Base-by-base conservation (phyloP, 108 stramenopile genomes). In the Cyclostephanos invisitatus region DNA sequence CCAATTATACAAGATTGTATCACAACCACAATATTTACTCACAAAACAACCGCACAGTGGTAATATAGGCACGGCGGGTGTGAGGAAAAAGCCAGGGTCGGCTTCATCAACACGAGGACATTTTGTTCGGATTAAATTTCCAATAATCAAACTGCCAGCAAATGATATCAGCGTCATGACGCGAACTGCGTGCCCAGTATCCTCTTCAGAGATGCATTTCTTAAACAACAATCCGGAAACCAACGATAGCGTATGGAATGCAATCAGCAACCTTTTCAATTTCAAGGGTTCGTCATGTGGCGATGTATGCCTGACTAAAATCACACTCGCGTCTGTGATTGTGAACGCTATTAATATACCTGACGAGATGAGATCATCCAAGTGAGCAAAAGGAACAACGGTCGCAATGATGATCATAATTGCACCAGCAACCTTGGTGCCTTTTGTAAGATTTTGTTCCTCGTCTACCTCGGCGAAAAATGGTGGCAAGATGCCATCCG, bases 351-450 rank as follows among this genome's bases (percentile, higher is more conserved):
- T 28, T 15, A 91, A 61, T 15, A 91, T 84, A 2, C 92, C 96
- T 0, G 89, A 86, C 42, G 85, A 86, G 61, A 96, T 91, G 62
- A 89, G 55, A 67, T 91, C 92, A 77, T 94, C 77, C 68, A 96
- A 66, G 36, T 82, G 69, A 0, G 66, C 56, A 65, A 96, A 96
- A 0, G 96, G 96, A 25, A 96, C 84, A 73, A 91, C 85, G 25
- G 86, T 69, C 3, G 96, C 91, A 47, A 93, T 64, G 0, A 89
- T n/a, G 25, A 71, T 81, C 90, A 91, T 90, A 21, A 83, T 36
- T 21, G 63, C 77, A 0, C 96, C 93, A 22, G 85, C 58, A 48
- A 96, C 67, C 14, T 86, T 29, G 14, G 84, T 87, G 12, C 84
- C 90, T 51, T 59, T 67, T 8, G 68, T 51, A 7, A 93, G 62